These are phyloP conservation scores for Gynostemma pentaphyllum DNA, from an alignment of 306 rosid genomes.

Conservation along the genomic window DNA sequence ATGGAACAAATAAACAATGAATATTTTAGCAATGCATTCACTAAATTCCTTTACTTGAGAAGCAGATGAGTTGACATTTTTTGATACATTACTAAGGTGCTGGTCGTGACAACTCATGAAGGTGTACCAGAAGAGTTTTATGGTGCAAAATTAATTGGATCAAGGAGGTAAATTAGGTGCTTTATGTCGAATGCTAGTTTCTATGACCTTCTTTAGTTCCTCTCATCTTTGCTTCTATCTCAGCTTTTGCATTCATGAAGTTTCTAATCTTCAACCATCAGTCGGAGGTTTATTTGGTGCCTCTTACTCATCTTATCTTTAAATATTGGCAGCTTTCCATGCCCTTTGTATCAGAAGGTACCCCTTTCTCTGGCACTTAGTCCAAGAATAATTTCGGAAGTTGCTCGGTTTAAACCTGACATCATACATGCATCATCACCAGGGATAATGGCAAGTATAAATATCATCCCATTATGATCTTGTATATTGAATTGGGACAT, in stretches of 20 bases:
- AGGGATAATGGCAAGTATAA: constrained; percentile 74
- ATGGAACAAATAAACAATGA: background rate
- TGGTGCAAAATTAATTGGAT: constrained; percentile 86
- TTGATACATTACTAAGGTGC: constrained; percentile 39
- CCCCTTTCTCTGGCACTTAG: constrained; percentile 98
- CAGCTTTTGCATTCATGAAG: background rate
- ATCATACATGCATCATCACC: constrained; percentile 98
- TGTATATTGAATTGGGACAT: background rate
- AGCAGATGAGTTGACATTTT: constrained; percentile 13
- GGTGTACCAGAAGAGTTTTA: constrained; percentile 89
- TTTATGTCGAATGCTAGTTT: background rate
- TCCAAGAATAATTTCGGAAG: constrained; percentile 97
- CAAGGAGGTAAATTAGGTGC: constrained; percentile 48
- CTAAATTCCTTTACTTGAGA: background rate
- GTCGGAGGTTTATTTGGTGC: background rate
- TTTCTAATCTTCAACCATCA: background rate
- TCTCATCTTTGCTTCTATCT: background rate
- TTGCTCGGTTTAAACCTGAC: constrained; percentile 93
- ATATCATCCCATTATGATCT: background rate
- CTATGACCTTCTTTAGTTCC: background rate
- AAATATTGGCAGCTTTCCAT: constrained; percentile 63
- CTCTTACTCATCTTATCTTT: background rate
- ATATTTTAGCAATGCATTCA: background rate
- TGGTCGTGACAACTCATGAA: constrained; percentile 97
- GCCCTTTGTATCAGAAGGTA: constrained; percentile 87